These are phyloP conservation scores for Globisporangium ultimum DNA, from an alignment of 352 stramenopile genomes.

Conservation along the genomic window DNA sequence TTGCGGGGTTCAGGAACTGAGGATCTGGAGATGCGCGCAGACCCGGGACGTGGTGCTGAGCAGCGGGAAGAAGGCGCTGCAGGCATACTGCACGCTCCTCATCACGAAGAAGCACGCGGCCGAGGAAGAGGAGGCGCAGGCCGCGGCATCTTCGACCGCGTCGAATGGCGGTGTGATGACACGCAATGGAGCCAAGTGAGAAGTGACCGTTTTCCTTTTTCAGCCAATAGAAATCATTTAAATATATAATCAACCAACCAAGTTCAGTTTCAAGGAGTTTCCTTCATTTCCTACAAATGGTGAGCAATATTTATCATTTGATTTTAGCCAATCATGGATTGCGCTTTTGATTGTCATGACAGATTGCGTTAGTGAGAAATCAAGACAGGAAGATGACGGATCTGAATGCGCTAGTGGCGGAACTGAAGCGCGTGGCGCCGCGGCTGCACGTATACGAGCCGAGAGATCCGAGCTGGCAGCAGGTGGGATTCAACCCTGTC, in stretches of 20 bases:
- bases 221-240: not conserved
- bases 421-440: conserved; percentile 53
- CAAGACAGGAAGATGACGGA: conserved; percentile 16
- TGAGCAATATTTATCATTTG: not conserved
- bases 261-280: not conserved
- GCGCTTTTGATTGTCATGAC: no score
- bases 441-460: conserved; percentile 63
- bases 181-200: no score
- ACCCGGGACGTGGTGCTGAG: conserved; percentile 65
- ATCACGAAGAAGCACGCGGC: conserved; percentile 45
- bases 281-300: not conserved
- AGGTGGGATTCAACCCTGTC: conserved; percentile 21
- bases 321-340: no score
- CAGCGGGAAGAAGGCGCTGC: conserved; percentile 68
- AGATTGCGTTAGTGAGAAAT: no score
- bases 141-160: not conserved
- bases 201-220: not conserved
- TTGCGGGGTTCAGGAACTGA: not conserved
- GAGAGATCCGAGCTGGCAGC: conserved; percentile 45
- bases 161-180: no score
- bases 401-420: conserved; percentile 33
- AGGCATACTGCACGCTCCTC: conserved; percentile 67
- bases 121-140: conserved; percentile 27
- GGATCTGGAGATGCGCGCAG: conserved; percentile 6
- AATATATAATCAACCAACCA: not conserved